phyloP scores from a whole-genome alignment of 495 filamentous ascomycete species.

The Bombardia bombarda region DNA sequence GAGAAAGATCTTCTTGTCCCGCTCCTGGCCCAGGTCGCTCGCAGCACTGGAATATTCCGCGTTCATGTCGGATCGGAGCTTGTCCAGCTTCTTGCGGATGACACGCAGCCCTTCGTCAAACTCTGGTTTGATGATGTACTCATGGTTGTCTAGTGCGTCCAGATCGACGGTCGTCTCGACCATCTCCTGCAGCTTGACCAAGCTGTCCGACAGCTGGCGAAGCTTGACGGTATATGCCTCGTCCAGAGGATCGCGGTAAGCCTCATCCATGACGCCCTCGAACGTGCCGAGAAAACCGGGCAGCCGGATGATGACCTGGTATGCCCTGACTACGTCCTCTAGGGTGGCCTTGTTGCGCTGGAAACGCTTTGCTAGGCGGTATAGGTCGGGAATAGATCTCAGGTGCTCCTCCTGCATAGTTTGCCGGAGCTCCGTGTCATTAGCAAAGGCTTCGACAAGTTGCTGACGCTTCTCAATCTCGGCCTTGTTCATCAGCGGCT shows the following conservation, averaged over 20 bases:
- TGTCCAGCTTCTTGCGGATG: conserved; percentile 86
- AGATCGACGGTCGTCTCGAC: conserved; percentile 98
- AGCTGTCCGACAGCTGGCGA: conserved; percentile 61
- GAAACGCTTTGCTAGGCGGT: conserved; percentile 88
- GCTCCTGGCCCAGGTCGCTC: conserved; percentile 81
- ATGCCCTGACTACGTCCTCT: conserved; percentile 91
- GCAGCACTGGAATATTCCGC: conserved; percentile 70
- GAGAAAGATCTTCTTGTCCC: conserved; percentile 96
- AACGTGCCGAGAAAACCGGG: conserved; percentile 85
- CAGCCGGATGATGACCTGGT: conserved; percentile 87
- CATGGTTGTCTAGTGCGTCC: conserved; percentile 90
- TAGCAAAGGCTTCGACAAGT: conserved; percentile 89
- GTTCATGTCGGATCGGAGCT: conserved; percentile 74
- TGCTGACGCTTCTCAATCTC: conserved; percentile 91
- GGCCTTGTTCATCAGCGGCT: conserved; percentile 84
- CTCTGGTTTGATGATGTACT: conserved; percentile 98
- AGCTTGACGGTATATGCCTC: conserved; percentile 83
- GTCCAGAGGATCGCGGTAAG: conserved; percentile 82
- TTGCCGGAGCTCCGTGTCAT: conserved; percentile 88
- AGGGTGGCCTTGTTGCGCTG: conserved; percentile 83
- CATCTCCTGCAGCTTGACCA: conserved; percentile 90
- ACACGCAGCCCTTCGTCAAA: conserved; percentile 86
- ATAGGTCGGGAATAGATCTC: conserved; percentile 87
- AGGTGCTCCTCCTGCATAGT: conserved; percentile 98
- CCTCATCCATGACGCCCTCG: conserved; percentile 91